phyloP scores from a whole-genome alignment of 768 basidiomycete genomes.

The Mycena galericulata region DNA sequence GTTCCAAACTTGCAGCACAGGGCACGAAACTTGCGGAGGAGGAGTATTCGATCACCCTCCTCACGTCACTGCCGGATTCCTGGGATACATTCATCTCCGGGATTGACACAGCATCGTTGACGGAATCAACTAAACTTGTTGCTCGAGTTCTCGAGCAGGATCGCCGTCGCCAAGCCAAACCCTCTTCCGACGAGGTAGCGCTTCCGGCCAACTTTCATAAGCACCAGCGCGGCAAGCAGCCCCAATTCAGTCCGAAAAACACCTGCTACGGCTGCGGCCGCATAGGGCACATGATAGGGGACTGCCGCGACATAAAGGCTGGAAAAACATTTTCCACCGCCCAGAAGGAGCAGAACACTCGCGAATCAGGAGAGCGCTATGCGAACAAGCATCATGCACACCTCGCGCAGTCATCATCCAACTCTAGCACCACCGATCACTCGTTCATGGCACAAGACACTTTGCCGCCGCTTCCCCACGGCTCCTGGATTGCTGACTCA shows the following conservation, averaged over 20 bases:
- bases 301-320: constrained; percentile 2
- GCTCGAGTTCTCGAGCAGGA: constrained; percentile 40
- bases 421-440: neutral
- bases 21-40: constrained; percentile 36
- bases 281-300: constrained; percentile 4
- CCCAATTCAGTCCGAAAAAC: constrained; percentile 1
- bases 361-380: constrained; percentile 2
- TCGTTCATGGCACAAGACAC: constrained; percentile 6
- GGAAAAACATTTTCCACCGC: constrained; percentile 13
- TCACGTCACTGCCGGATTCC: neutral
- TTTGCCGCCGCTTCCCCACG: neutral
- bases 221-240: neutral
- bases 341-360: constrained; percentile 17
- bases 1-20: constrained; percentile 39
- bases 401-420: constrained; percentile 1
- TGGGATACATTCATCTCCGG: constrained; percentile 46
- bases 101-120: constrained; percentile 35
- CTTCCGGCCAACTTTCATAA: neutral
- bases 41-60: constrained; percentile 2
- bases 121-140: constrained; percentile 35
- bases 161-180: constrained; percentile 19
- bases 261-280: constrained; percentile 10
- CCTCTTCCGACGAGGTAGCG: constrained; percentile 10
- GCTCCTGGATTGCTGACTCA: constrained; percentile 13
- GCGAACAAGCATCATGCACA: constrained; percentile 5